Conservation (phyloP, 179 eudicot species). For the Beta lomatogona region DNA sequence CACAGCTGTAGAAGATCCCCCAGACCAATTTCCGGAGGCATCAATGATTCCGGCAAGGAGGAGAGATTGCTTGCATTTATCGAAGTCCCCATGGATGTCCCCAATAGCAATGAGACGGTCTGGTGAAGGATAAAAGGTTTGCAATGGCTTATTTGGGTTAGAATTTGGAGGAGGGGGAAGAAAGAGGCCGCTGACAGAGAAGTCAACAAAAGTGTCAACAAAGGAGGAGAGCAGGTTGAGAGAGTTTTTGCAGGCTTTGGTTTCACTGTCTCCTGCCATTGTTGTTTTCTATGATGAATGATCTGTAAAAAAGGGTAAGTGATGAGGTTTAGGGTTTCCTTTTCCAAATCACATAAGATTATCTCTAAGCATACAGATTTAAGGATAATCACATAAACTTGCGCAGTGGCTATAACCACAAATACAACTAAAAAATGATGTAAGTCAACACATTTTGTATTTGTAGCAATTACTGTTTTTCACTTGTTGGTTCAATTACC, state of each 20-base stretch:
- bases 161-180: slow-evolving; percentile 39
- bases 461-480: neutral
- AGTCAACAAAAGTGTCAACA: slow-evolving; percentile 77
- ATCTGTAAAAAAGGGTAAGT: slow-evolving; percentile 18
- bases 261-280: slow-evolving; percentile 10
- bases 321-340: slow-evolving; percentile 5
- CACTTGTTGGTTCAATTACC: neutral
- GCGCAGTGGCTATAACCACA: neutral
- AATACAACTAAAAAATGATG: neutral
- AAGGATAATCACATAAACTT: neutral
- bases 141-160: slow-evolving; percentile 26
- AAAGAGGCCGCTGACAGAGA: slow-evolving; percentile 63
- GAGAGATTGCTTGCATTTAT: slow-evolving; percentile 67
- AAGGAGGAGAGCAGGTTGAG: slow-evolving; percentile 61
- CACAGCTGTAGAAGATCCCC: slow-evolving; percentile 75
- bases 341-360: slow-evolving; percentile 5
- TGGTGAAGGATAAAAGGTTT: slow-evolving; percentile 53
- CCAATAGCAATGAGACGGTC: slow-evolving; percentile 78
- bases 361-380: neutral
- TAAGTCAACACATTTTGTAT: neutral
- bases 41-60: slow-evolving; percentile 65
- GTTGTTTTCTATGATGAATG: slow-evolving; percentile 11
- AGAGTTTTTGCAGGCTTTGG: slow-evolving; percentile 42
- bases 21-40: slow-evolving; percentile 62
- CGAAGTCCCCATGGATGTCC: slow-evolving; percentile 90